Evolutionary conservation across 331 rosid genomes (phyloP), one percentile per base, ranked within the genome.

Genomic region (Saraca asoca): DNA sequence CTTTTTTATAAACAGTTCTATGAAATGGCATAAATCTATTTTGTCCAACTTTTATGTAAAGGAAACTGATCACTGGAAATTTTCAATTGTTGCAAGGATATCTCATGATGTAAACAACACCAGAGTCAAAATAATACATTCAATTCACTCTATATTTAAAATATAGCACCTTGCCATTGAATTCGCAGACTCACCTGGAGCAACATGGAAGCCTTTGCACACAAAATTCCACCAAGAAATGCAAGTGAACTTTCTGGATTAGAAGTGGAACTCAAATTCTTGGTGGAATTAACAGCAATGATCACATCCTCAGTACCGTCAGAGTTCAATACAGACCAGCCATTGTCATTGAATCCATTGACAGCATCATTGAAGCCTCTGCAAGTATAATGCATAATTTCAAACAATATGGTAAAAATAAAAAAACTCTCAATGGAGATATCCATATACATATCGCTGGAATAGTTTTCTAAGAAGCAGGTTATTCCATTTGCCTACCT

Each of bases 161-260:
- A 38, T 5, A 9, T 5, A 9, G 42, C 42, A 34, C 49, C 51
- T 43, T 51, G 69, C 45, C n/a, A 44, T 38, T 24, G 42, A 44
- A 14, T 58, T 74, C 69, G 13, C 49, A 69, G 61, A 72, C 87
- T 75, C 85, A 94, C 99, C 77, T 94, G 96, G 81, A 94, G 95
- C 58, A 94, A 79, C 99, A 94, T 94, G 62, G 99, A 94, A 73
- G 97, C 96, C 81, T 88, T 94, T 4, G 99, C 99, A 55, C 97
- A 94, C 19, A 94, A 86, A 73, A 94, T 73, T 55, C 99, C 99
- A 41, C 96, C 96, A 19, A 82, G 90, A 86, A 86, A 79, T 29
- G 92, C 52, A 24, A 88, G 42, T 59, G 96, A 80, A 81, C 77
- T 84, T 2, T 81, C 80, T 12, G 80, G 82, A 71, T 77, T 81